Evolutionary conservation across 169 alveolate genomes (phyloP).

Genomic region (Plasmodium vinckei): DNA sequence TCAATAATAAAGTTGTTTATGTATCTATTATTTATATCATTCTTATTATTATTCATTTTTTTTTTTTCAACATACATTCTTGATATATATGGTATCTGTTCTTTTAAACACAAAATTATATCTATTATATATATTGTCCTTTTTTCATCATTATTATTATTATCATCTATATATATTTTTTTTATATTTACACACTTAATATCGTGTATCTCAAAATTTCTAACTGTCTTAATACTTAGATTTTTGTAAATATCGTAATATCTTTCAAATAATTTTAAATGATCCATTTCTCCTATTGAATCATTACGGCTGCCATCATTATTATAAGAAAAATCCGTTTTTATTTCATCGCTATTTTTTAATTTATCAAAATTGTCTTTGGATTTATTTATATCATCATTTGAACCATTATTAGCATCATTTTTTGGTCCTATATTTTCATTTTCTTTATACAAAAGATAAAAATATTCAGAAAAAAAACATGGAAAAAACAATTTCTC

Average conservation of each 20-base stretch:
- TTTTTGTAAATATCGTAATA: conserved; percentile 40
- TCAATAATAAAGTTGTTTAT: conserved; percentile 56
- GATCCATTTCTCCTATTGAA: conserved; percentile 1
- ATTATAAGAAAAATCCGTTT: not conserved
- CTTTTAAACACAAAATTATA: conserved; percentile 54
- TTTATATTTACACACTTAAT: conserved; percentile 30
- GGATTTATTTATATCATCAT: conserved; percentile 28
- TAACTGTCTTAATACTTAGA: conserved; percentile 14
- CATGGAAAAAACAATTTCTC: conserved; percentile 57
- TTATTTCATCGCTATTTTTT: not conserved
- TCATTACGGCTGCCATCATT: not conserved
- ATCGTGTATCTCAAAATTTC: conserved; percentile 68
- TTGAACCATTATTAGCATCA: conserved; percentile 10
- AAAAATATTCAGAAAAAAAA: conserved; percentile 73
- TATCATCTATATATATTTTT: conserved; percentile 14
- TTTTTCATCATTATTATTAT: conserved; percentile 11
- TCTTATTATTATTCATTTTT: not conserved
- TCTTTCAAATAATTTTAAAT: conserved; percentile 47
- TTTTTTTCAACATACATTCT: conserved; percentile 47
- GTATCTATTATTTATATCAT: conserved; percentile 3
- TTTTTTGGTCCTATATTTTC: not conserved
- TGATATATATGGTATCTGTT: conserved; percentile 61
- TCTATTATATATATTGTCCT: conserved; percentile 36
- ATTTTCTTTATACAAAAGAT: conserved; percentile 38
- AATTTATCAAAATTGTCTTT: conserved; percentile 20